Evolutionary conservation across 1,284 basidiomycete genomes (phyloP).

Genomic region (Coriolopsis trogii): DNA sequence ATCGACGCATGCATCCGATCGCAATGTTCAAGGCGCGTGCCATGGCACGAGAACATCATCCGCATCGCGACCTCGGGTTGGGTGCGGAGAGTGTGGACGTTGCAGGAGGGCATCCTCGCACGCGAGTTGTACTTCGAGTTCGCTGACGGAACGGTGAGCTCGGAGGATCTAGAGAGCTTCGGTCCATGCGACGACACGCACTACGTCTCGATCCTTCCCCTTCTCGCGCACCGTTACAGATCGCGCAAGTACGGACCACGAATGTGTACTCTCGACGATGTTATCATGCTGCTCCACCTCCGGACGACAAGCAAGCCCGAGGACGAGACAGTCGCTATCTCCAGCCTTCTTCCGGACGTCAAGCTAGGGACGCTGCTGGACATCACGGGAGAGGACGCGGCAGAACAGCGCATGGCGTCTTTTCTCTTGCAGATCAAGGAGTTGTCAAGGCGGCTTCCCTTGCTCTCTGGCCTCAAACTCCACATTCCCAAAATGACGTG

Average conservation of each 20-base stretch:
- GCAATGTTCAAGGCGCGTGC: conserved; percentile 3
- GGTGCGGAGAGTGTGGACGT: conserved; percentile 24
- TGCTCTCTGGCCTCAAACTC: not conserved
- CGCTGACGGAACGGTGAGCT: conserved; percentile 11
- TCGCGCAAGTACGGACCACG: not conserved
- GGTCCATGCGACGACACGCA: not conserved
- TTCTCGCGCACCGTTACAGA: not conserved
- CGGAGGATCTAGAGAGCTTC: not conserved
- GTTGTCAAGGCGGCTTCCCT: not conserved
- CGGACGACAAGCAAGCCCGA: not conserved
- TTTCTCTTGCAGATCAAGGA: not conserved
- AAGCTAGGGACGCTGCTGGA: not conserved
- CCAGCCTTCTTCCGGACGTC: not conserved
- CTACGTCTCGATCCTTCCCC: not conserved
- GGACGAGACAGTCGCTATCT: not conserved
- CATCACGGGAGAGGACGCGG: not conserved
- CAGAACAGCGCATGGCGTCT: not conserved
- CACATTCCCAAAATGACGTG: not conserved
- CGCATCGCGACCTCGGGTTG: conserved; percentile 21
- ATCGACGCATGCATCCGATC: conserved; percentile 18
- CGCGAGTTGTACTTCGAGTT: conserved; percentile 22
- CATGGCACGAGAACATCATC: conserved; percentile 16
- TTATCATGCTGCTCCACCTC: not conserved
- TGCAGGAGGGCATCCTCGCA: conserved; percentile 23
- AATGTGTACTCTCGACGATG: not conserved